phyloP scores from a whole-genome alignment of 75 land plant species.

The Selaginella moellendorffii region DNA sequence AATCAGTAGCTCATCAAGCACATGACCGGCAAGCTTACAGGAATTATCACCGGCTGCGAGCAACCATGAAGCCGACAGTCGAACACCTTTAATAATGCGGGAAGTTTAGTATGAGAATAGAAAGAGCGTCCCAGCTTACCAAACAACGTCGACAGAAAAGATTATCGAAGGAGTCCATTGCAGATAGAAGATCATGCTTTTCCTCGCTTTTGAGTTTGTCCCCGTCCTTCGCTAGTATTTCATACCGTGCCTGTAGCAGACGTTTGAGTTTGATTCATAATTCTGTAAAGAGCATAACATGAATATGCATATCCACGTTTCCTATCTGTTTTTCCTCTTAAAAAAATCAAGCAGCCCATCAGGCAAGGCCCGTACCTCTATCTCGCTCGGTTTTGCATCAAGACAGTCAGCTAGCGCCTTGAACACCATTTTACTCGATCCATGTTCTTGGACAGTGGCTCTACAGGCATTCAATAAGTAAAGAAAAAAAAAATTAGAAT shows the following conservation, averaged over 20 bases:
- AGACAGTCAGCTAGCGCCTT: conserved; percentile 37
- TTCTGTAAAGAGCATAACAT: conserved; percentile 42
- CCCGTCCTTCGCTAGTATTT: conserved; percentile 27
- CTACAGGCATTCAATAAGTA: conserved; percentile 21
- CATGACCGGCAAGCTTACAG: conserved; percentile 41
- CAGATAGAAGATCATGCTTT: conserved; percentile 68
- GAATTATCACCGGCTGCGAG: conserved; percentile 82
- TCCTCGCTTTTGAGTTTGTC: conserved; percentile 16
- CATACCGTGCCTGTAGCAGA: conserved; percentile 73
- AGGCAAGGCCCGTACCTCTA: conserved; percentile 70
- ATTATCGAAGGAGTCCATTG: conserved; percentile 98
- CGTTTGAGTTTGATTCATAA: conserved; percentile 48
- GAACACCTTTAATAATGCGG: conserved; percentile 53
- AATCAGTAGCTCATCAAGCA: no score
- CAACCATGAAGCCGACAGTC: conserved; percentile 99
- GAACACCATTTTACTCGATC: conserved; percentile 39
- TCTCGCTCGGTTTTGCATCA: conserved; percentile 48
- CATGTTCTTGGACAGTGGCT: conserved; percentile 49
- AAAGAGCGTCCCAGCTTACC: no score
- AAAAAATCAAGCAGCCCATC: no score
- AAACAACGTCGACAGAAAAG: conserved; percentile 90
- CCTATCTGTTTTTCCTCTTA: no score
- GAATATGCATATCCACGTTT: conserved; percentile 39
- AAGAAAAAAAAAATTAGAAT: background rate
- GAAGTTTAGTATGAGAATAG: background rate